A percentile compares a stretch with the other conserved stretches of the same genome.
These are phyloP conservation scores for Amphirosellinia nigrospora DNA, from an alignment of 495 filamentous ascomycete genomes.

Conservation along the genomic window DNA sequence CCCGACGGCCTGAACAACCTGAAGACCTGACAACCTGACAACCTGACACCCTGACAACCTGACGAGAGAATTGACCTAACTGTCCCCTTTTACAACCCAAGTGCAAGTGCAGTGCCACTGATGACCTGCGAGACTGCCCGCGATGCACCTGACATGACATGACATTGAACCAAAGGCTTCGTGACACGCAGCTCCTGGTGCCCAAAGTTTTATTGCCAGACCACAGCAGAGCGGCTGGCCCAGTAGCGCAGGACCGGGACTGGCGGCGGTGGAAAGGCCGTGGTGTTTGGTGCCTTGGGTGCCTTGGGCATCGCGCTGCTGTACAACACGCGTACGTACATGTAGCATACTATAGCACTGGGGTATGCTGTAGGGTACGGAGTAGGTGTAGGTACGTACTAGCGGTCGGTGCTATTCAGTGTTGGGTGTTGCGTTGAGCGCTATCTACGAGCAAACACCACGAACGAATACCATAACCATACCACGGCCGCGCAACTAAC, in stretches of 20 bases:
- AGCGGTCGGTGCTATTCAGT: neutral
- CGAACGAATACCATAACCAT: conserved; percentile 10
- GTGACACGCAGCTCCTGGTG: conserved; percentile 21
- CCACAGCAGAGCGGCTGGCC: conserved; percentile 12
- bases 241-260: neutral
- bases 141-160: neutral
- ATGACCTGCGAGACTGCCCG: neutral
- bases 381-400: neutral
- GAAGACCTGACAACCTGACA: neutral
- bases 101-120: conserved; percentile 3
- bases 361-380: neutral
- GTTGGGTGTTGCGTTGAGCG: conserved; percentile 3
- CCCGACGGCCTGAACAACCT: neutral
- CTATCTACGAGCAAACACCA: conserved; percentile 6
- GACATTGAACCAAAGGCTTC: conserved; percentile 18
- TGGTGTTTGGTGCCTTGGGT: too few relatives aligned
- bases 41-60: neutral
- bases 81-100: neutral
- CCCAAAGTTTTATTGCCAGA: conserved; percentile 11
- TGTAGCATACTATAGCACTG: conserved; percentile 6
- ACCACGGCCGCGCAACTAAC: conserved; percentile 6
- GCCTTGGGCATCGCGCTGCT: conserved; percentile 21
- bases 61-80: neutral
- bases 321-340: conserved; percentile 8
- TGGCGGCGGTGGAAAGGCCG: neutral